Percentiles rank a stretch among this genome's conserved stretches.
Evolutionary conservation across 805 yeast species (phyloP).

Genomic region (Candida peoriensis): DNA sequence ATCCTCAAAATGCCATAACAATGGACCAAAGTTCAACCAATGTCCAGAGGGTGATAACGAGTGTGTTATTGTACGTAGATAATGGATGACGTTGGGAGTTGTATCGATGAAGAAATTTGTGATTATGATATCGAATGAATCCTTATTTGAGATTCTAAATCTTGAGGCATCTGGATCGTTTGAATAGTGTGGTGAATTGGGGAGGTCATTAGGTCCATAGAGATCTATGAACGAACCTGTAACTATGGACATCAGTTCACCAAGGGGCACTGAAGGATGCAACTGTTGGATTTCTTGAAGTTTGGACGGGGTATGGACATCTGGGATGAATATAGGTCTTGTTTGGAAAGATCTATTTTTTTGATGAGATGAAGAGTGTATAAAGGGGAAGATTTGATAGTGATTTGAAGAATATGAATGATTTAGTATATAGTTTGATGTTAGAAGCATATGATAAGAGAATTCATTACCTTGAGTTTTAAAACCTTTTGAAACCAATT

Average conservation of each 20-base stretch:
- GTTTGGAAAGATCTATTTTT: constrained; percentile 40
- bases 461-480: constrained; percentile 65
- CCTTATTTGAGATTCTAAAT: constrained; percentile 37
- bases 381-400: constrained; percentile 45
- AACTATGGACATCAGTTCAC: constrained; percentile 60
- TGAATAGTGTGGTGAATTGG: constrained; percentile 14
- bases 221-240: constrained; percentile 70
- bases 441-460: constrained; percentile 57
- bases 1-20: constrained; percentile 68
- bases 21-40: constrained; percentile 68
- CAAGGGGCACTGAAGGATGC: constrained; percentile 37
- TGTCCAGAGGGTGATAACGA: constrained; percentile 40
- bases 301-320: constrained; percentile 39
- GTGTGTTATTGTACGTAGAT: constrained; percentile 42
- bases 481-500: constrained; percentile 50
- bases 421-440: constrained; percentile 51
- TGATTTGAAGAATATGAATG: constrained; percentile 35
- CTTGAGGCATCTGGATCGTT: constrained; percentile 32
- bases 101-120: constrained; percentile 66
- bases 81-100: constrained; percentile 54
- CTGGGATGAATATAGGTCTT: constrained; percentile 50
- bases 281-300: constrained; percentile 26
- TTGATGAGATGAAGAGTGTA: constrained; percentile 48
- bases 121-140: constrained; percentile 39
- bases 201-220: constrained; percentile 43